Percentiles rank a stretch among this genome's conserved stretches.
These are phyloP conservation scores for Penicillium sp. DNA, from an alignment of 2,329 filamentous ascomycete genomes.

Conservation along the genomic window DNA sequence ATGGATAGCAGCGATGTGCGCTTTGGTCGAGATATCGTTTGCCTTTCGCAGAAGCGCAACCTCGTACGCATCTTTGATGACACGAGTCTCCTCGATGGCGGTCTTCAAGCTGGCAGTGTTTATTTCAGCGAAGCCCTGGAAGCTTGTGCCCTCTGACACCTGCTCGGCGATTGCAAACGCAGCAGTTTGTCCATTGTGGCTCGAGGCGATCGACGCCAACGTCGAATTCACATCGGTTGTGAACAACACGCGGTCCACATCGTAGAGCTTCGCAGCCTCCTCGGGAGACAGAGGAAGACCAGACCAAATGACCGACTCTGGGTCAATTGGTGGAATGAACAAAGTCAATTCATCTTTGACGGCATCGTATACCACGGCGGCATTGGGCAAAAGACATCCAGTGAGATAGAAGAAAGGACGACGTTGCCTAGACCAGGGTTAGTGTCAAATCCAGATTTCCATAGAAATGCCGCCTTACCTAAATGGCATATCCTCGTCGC, in stretches of 20 bases:
- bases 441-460: background rate
- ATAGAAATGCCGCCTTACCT: constrained; percentile 51
- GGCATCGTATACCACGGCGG: constrained; percentile 78
- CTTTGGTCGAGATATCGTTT: constrained; percentile 72
- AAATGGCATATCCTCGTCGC: constrained; percentile 78
- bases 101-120: constrained; percentile 60
- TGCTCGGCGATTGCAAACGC: constrained; percentile 78
- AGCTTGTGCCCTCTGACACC: constrained; percentile 67
- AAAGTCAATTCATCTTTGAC: constrained; percentile 70
- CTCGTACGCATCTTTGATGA: constrained; percentile 84
- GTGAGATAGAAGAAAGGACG: constrained; percentile 94
- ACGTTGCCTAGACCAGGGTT: constrained; percentile 62
- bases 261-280: constrained; percentile 73
- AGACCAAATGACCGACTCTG: constrained; percentile 90
- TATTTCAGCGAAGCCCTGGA: constrained; percentile 66
- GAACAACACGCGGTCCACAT: constrained; percentile 73
- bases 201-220: constrained; percentile 52
- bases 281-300: constrained; percentile 75
- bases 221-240: constrained; percentile 72
- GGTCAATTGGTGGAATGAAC: constrained; percentile 83
- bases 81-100: constrained; percentile 76
- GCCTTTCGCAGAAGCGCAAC: constrained; percentile 77
- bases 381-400: constrained; percentile 77
- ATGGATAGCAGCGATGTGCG: constrained; percentile 70
- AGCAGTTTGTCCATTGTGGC: constrained; percentile 44